Conservation (phyloP, 2,329 filamentous ascomycete genomes). For the Phaeosphaeria sp. region DNA sequence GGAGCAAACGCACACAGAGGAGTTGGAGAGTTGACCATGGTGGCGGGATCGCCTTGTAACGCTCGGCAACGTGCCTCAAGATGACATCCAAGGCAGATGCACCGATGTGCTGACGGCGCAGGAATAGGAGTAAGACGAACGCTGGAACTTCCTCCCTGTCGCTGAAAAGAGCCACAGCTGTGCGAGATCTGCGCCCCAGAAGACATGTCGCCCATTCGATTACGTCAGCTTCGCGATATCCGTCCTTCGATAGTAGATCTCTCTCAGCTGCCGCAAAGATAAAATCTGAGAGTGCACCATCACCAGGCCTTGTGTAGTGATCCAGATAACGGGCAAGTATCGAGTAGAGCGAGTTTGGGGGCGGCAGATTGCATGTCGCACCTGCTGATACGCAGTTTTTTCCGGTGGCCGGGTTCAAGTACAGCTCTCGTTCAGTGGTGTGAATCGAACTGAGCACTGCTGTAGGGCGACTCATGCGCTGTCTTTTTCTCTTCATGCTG, state of each 20-base stretch:
- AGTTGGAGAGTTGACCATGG: conserved; percentile 33
- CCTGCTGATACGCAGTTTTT: conserved; percentile 22
- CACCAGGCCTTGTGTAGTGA: conserved; percentile 14
- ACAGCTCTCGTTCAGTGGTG: conserved; percentile 23
- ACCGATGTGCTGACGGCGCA: conserved; percentile 38
- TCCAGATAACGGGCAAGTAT: conserved; percentile 38
- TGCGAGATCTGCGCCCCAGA: conserved; percentile 19
- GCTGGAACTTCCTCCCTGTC: conserved; percentile 22
- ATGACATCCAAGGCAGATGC: conserved; percentile 27
- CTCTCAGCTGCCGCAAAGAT: conserved; percentile 25
- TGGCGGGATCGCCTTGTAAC: conserved; percentile 20
- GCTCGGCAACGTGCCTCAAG: conserved; percentile 31
- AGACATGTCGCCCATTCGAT: conserved; percentile 35
- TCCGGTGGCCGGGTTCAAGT: conserved; percentile 11
- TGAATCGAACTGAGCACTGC: conserved; percentile 28
- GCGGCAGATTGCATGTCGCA: conserved; percentile 1
- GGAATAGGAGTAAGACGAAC: conserved; percentile 40
- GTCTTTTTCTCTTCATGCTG: conserved; percentile 21
- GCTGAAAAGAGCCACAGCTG: conserved; percentile 27
- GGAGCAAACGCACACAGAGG: conserved; percentile 32
- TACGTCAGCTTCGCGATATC: conserved; percentile 23
- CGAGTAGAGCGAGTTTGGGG: conserved; percentile 30
- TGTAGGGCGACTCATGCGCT: conserved; percentile 27
- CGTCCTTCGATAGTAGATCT: conserved; percentile 20
- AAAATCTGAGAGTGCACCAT: conserved; percentile 11